These are phyloP conservation scores for Posidonia australis DNA, from an alignment of 106 monocot species.

Conservation along the genomic window DNA sequence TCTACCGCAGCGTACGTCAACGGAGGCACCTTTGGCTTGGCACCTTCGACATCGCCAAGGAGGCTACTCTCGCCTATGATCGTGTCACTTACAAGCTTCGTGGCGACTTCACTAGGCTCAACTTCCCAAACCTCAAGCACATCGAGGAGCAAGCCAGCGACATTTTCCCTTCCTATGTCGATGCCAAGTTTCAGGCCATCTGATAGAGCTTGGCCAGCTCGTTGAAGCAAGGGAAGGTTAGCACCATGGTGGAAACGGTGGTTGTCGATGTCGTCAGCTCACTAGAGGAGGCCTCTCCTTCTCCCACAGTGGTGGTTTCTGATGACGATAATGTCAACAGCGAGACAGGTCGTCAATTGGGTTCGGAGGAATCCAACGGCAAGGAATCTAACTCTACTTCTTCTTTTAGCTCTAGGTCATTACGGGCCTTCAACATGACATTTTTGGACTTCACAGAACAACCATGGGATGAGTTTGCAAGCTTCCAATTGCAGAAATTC, in stretches of 20 bases:
- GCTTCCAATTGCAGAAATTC: slow-evolving; percentile 38
- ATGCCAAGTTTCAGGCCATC: slow-evolving; percentile 46
- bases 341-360: not conserved
- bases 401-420: not conserved
- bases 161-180: slow-evolving; percentile 42
- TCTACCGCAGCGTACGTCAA: slow-evolving; percentile 59
- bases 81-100: slow-evolving; percentile 66
- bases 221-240: not conserved
- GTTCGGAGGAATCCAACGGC: not conserved
- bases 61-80: slow-evolving; percentile 87
- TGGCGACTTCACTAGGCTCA: slow-evolving; percentile 70
- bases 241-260: slow-evolving; percentile 29
- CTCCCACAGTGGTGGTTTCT: not conserved
- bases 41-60: slow-evolving; percentile 80
- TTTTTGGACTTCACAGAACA: slow-evolving; percentile 55
- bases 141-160: not conserved
- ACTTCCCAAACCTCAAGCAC: slow-evolving; percentile 48
- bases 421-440: slow-evolving; percentile 21
- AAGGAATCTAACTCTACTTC: not conserved
- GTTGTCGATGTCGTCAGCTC: slow-evolving; percentile 1
- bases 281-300: not conserved
- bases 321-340: not conserved
- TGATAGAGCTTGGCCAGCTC: slow-evolving; percentile 9
- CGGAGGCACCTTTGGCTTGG: slow-evolving; percentile 62
- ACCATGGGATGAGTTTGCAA: slow-evolving; percentile 63